Evolutionary conservation across 306 rosid species (phyloP).

Genomic region (Rosa multiflora): DNA sequence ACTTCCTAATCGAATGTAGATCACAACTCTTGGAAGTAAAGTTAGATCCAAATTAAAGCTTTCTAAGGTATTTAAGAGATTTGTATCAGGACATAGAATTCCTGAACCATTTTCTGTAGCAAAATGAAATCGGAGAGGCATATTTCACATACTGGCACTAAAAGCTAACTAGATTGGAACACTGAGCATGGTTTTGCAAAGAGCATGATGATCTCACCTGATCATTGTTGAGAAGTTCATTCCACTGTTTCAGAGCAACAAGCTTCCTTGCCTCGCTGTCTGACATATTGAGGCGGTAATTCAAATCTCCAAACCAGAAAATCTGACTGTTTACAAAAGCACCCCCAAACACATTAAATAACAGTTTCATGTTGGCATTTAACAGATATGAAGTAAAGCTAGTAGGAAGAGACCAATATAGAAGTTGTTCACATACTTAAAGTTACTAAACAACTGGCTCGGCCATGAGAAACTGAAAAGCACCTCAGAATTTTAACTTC

Average conservation of each 20-base stretch:
- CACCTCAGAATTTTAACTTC: background rate
- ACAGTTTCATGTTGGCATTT: conserved; percentile 21
- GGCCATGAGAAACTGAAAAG: background rate
- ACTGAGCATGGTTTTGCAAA: background rate
- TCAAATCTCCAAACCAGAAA: conserved; percentile 97
- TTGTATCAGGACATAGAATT: background rate
- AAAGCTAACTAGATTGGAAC: conserved; percentile 4
- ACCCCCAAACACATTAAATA: conserved; percentile 18
- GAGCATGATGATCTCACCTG: conserved; percentile 55
- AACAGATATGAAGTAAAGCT: conserved; percentile 3
- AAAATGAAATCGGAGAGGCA: background rate
- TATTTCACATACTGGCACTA: background rate
- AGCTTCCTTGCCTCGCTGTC: conserved; percentile 60
- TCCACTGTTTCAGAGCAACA: conserved; percentile 67
- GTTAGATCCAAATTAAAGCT: background rate
- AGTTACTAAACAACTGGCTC: background rate
- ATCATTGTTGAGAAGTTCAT: conserved; percentile 67
- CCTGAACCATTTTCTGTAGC: background rate
- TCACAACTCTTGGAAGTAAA: background rate
- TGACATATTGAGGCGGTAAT: conserved; percentile 79
- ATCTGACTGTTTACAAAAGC: conserved; percentile 62
- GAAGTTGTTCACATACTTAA: background rate
- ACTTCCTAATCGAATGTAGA: background rate
- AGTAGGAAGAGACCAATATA: background rate
- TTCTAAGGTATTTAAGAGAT: no score